Percentiles rank a stretch among this genome's conserved stretches.
Evolutionary conservation across 2,329 filamentous ascomycete species (phyloP).

Genomic region (Sodiomyces alkalinus): DNA sequence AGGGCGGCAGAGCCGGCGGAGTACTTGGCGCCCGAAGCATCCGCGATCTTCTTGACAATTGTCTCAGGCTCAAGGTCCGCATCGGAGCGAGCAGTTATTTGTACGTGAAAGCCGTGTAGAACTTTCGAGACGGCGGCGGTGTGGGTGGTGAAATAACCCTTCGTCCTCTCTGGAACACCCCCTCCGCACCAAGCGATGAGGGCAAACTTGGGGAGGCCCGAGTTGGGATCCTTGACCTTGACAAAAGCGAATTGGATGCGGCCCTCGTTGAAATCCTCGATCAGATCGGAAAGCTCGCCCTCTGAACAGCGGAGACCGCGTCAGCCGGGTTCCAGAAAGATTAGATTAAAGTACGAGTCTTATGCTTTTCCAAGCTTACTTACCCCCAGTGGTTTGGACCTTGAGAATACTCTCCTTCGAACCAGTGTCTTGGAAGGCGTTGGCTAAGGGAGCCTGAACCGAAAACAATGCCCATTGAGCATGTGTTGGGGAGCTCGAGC

Average conservation of each 20-base stretch:
- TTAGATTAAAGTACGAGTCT: too few species aligned
- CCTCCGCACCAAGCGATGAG: conserved; percentile 95
- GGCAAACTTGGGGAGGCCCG: conserved; percentile 74
- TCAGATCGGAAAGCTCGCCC: conserved; percentile 75
- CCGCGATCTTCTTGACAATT: conserved; percentile 85
- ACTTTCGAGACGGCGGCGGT: conserved; percentile 78
- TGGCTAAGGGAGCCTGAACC: conserved; percentile 81
- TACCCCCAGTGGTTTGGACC: conserved; percentile 82
- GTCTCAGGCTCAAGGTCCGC: conserved; percentile 72
- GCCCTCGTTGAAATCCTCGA: conserved; percentile 94
- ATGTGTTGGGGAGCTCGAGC: conserved; percentile 59
- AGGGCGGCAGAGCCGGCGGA: conserved; percentile 48
- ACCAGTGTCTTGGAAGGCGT: conserved; percentile 76
- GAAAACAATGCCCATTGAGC: conserved; percentile 91
- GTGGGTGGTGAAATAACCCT: conserved; percentile 97
- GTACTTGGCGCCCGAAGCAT: conserved; percentile 92
- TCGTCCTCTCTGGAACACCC: conserved; percentile 94
- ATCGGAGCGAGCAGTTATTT: conserved; percentile 89
- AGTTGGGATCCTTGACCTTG: conserved; percentile 93
- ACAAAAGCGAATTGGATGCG: conserved; percentile 94
- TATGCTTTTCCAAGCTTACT: too few species aligned
- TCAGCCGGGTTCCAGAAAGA: too few species aligned
- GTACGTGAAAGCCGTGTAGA: conserved; percentile 92
- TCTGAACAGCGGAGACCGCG: too few species aligned
- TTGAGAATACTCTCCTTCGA: conserved; percentile 90